Evolutionary conservation across 768 basidiomycete genomes (phyloP).

Genomic region (Lactarius akahatsu): DNA sequence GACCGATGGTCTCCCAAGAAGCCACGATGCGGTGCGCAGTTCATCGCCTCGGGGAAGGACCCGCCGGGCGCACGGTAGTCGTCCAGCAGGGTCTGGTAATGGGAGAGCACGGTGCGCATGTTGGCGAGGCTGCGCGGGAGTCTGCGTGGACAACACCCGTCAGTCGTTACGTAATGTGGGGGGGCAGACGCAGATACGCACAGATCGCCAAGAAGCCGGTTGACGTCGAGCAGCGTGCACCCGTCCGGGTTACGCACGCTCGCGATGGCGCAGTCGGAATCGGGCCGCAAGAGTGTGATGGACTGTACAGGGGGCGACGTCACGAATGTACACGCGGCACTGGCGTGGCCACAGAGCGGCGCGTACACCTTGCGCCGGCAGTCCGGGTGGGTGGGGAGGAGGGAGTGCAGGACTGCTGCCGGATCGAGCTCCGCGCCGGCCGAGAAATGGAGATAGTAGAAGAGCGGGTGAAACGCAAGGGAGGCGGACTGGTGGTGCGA

Average conservation of each 20-base stretch:
- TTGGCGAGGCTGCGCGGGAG: slow-evolving; percentile 25
- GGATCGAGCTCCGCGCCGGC: slow-evolving; percentile 25
- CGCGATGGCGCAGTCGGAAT: slow-evolving; percentile 21
- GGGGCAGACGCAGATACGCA: slow-evolving; percentile 7
- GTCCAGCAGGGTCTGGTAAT: slow-evolving; percentile 28
- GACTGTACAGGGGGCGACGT: slow-evolving; percentile 27
- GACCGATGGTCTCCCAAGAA: slow-evolving; percentile 29
- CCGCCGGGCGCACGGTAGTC: slow-evolving; percentile 15
- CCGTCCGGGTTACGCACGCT: slow-evolving; percentile 30
- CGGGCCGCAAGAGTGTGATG: slow-evolving; percentile 25
- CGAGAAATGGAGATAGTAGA: slow-evolving; percentile 29
- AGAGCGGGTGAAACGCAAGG: slow-evolving; percentile 29
- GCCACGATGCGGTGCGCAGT: slow-evolving; percentile 19
- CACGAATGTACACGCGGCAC: slow-evolving; percentile 25
- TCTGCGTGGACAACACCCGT: slow-evolving; percentile 5
- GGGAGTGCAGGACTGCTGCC: slow-evolving; percentile 19
- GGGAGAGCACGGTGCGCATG: slow-evolving; percentile 27
- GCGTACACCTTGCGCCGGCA: slow-evolving; percentile 28
- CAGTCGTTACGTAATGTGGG: not conserved
- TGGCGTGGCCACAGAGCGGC: slow-evolving; percentile 25
- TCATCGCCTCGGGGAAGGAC: slow-evolving; percentile 25
- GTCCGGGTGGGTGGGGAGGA: slow-evolving; percentile 28
- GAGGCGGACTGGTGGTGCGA: slow-evolving; percentile 14
- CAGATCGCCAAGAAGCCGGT: slow-evolving; percentile 29
- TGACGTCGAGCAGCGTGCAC: slow-evolving; percentile 29